Percentiles rank a stretch among this genome's conserved stretches.
Evolutionary conservation across 768 basidiomycete species (phyloP).

Genomic region (Clitopilus hobsonii): DNA sequence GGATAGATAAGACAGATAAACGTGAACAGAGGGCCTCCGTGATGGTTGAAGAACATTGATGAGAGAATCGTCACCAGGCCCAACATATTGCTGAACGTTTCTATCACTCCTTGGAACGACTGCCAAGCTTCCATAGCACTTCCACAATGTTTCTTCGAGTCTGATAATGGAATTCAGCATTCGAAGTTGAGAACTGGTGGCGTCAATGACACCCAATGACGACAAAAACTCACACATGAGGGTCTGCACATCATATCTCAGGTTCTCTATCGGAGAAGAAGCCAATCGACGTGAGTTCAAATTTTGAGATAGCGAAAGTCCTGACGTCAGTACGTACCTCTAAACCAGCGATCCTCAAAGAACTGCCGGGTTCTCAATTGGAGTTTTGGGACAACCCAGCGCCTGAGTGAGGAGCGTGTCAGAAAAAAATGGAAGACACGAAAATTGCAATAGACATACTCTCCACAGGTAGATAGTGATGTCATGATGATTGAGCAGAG

Average conservation of each 20-base stretch:
- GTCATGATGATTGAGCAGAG: conserved; percentile 6
- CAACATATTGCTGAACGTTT: conserved; percentile 14
- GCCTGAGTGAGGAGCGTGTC: background rate
- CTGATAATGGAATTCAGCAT: background rate
- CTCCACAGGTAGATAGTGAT: conserved; percentile 5
- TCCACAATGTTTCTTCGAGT: background rate
- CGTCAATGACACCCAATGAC: background rate
- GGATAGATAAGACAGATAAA: conserved; percentile 29
- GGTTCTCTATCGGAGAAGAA: conserved; percentile 7
- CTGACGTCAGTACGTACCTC: conserved; percentile 5
- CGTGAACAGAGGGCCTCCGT: conserved; percentile 28
- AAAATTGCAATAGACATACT: background rate
- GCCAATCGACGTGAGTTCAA: background rate
- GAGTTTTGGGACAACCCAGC: conserved; percentile 5
- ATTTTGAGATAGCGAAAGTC: background rate
- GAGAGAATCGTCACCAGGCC: conserved; percentile 15
- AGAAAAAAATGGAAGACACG: background rate
- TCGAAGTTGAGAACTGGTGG: background rate
- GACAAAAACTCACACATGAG: conserved; percentile 1
- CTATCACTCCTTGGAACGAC: conserved; percentile 8
- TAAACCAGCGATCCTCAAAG: conserved; percentile 10
- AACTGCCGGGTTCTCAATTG: conserved; percentile 5
- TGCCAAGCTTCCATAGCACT: background rate
- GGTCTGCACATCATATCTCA: conserved; percentile 11
- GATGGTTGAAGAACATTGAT: conserved; percentile 27